Base-by-base conservation (phyloP, 768 basidiomycete genomes). In the Termitomyces titanicus region DNA sequence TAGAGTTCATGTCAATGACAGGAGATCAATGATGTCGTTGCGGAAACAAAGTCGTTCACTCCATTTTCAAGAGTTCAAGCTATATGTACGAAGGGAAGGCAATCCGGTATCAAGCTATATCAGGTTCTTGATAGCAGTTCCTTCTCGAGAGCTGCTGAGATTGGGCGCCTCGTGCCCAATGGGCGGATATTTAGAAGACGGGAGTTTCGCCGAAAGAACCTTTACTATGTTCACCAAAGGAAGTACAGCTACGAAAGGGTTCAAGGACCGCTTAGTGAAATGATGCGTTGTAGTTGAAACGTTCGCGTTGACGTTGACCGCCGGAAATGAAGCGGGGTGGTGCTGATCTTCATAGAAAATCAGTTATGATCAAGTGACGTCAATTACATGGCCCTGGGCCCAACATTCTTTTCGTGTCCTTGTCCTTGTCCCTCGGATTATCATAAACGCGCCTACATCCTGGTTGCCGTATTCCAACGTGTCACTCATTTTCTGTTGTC, bases 1-100 rank as follows among this genome's bases (percentile, higher is more conserved):
- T 63, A 66, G 79, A 65, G 49, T 78, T 67, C 62, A 74, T 68
- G 53, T 38, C n/a, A 66, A 34, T 22, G 42, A 12, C 22, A n/a
- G 31, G 48, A 25, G 29, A 49, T 10, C 22, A 35, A 2, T 8
- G 43, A 18, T 25, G 25, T 18, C 34, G 18, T 18, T 42, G n/a
- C 33, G 20, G n/a, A 15, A 39, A n/a, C 15, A 27, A 20, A 27
- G 27, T 11, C 22, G n/a, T 43, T n/a, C 27, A 18, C 8, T 20
- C 20, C 15, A 49, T 34, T 37, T 31, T 63, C 44, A 20, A 50
- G 37, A 51, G 54, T 49, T 51, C 39, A 46, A 29, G 46, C 57
- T 58, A 58, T 40, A 45, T 38, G 50, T 51, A 55, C 44, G 20
- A n/a, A n/a, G n/a, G n/a, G n/a, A n/a, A n/a, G n/a, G 50, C 15